Base-by-base conservation (phyloP, 495 filamentous ascomycete genomes). In the Penicillium argentinense region DNA sequence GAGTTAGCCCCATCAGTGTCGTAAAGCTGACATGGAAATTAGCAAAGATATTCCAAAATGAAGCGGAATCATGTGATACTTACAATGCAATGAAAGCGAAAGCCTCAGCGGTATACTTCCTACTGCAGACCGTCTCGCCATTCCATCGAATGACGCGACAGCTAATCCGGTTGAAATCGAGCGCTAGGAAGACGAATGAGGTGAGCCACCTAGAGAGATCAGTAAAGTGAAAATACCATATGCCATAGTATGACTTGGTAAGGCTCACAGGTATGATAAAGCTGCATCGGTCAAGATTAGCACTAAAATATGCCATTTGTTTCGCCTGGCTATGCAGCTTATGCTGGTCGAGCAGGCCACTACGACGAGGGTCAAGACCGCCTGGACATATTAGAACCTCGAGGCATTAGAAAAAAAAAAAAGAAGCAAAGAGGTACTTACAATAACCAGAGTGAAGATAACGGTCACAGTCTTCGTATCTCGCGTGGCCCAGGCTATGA, bases 31-130 rank as follows among this genome's bases (percentile, higher is more conserved):
- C n/a, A 3, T 13, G 3, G 9, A 11, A 21, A 16, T 46, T 13
- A 46, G 43, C 32, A 26, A 9, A 21, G 14, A 13, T n/a, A 22
- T 7, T 19, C 1, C n/a, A 26, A 9, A 11, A 9, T 34, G 1
- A 22, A 9, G 9, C n/a, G 42, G 17, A 30, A 45, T 19, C 4
- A 22, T 22, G 5, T 12, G 2, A 9, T 5, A 57, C 53, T 44
- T 21, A 57, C 57, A 60, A 60, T n/a, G 53, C 57, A 39, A 57
- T 60, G 27, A 60, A 60, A 14, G 33, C 45, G 23, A 60, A 60
- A 26, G 57, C 46, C 30, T 60, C 57, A 0, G 49, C 49, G 8
- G 57, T 25, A 34, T 60, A 53, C 22, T 57, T 36, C 14, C 53
- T 36, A 13, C 45, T 53, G 18, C 57, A 60, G 9, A 49, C 45